Conservation (phyloP, 192 early-diverging fungal genomes). For the Chytriomyces sp. region DNA sequence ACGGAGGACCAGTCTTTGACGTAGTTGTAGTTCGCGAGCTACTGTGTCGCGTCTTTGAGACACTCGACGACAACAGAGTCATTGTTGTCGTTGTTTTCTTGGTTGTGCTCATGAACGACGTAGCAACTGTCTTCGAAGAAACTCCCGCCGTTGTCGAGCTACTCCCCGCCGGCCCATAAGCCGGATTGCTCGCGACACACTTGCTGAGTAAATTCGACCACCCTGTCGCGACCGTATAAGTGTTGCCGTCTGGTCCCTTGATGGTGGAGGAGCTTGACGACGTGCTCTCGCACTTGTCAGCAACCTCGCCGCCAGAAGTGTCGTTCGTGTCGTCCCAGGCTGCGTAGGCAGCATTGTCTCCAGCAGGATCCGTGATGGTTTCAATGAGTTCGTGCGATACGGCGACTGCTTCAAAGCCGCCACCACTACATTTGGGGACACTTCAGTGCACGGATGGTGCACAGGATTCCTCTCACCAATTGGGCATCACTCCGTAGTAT, state of each 20-base stretch:
- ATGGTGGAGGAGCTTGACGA: background rate
- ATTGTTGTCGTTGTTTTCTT: too few species aligned
- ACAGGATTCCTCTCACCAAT: too few species aligned
- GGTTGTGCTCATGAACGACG: too few species aligned
- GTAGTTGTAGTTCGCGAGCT: background rate
- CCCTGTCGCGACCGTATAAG: slow-evolving; percentile 1
- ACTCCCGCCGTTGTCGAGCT: too few species aligned
- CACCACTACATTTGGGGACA: too few species aligned
- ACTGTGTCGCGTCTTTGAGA: too few species aligned
- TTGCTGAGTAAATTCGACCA: background rate
- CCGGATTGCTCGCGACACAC: too few species aligned
- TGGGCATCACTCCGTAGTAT: slow-evolving; percentile 34
- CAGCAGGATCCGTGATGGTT: slow-evolving; percentile 9
- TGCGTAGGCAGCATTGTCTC: background rate
- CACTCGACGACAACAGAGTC: too few species aligned
- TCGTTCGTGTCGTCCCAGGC: slow-evolving; percentile 10
- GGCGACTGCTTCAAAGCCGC: background rate
- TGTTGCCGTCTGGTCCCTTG: background rate
- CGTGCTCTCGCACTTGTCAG: slow-evolving; percentile 2
- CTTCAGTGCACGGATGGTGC: too few species aligned
- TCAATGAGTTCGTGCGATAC: slow-evolving; percentile 4
- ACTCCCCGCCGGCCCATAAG: too few species aligned
- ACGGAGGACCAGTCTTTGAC: background rate
- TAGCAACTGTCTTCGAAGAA: too few species aligned
- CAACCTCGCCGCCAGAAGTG: background rate